Evolutionary conservation across 2,329 filamentous ascomycete genomes (phyloP), one percentile per base, ranked within the genome.

Genomic region (Cercospora zeina): DNA sequence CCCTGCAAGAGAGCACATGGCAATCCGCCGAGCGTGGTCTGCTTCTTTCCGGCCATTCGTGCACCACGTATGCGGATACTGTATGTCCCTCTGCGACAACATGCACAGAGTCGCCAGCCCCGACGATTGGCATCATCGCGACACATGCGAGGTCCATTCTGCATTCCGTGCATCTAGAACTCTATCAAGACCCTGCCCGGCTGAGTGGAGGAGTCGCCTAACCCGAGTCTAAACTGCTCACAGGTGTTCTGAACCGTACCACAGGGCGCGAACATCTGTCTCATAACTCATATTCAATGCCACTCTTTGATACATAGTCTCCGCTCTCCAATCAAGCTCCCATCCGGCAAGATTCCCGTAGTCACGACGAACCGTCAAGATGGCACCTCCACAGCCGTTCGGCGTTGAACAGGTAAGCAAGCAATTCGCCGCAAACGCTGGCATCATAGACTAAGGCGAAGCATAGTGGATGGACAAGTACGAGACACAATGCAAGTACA

Each of bases 361-460:
- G 7, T 53, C 7, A 34, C 11, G 27, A 47, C 31, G 2, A 36
- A 19, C n/a, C 36, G 24, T 58, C 11, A 50, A 39, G 21, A 72
- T 72, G 70, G 59, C 67, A 13, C 69, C 68, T 19, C 65, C 66
- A 42, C 61, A 77, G 19, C 80, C 82, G 1, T 91, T 91, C 71
- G 82, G 84, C 14, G 89, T 95, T 8, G 91, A 96, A 77, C 81
- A 87, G 74, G 86, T 86, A 79, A 67, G 76, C 76, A 79, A 67
- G 76, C 76, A 19, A n/a, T 21, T 39, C 27, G 39, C 31, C 11
- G 19, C 33, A 9, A 31, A 13, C 14, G 7, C n/a, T 31, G 16
- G 47, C 33, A 51, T 13, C 31, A 47, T 30, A 13, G n/a, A 19
- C 36, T 63, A 53, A 63, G 49, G 54, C 9, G 24, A 27, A 10